Base-by-base conservation (phyloP, 1,284 basidiomycete genomes). In the Microbotryum violaceum region DNA sequence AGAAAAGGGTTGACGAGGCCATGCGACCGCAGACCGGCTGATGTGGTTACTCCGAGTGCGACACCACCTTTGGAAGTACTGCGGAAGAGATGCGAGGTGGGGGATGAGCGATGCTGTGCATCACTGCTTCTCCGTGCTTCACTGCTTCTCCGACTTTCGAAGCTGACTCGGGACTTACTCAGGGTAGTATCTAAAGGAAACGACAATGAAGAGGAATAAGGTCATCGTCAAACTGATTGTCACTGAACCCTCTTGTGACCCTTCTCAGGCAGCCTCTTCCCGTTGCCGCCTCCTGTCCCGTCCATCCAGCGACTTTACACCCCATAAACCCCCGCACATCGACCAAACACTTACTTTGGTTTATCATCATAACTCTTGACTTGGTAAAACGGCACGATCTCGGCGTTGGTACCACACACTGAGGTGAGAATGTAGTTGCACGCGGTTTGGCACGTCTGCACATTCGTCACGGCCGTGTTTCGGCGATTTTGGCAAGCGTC, bases 381-480 rank as follows among this genome's bases (percentile, higher is more conserved):
- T 25, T 63, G 53, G 18, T 66, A 66, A n/a, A 50, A 12, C 7
- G 64, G 64, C 2, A 66, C 12, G 2, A 57, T 53, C 49, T 66
- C 61, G n/a, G 57, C 48, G 6, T 33, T 49, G 7, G 64, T 66
- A 3, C 64, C 64, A 54, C 64, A 66, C 1, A 61, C 63, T 21
- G 61, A 60, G 16, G 58, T 54, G 29, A 65, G 44, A 8, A 65
- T 48, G 45, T 65, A 65, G 49, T 62, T 60, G 45, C 64, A 65
- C 21, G 61, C 61, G 2, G 46, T 45, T 12, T 50, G 57, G 33
- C 64, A 66, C 6, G 57, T 12, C 7, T 42, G 37, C 37, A 42
- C 37, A 18, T 42, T 42, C 14, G 37, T 42, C 37, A 42, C 37
- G 37, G 37, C 37, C 12, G 37, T 42, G 37, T 42, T 42, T 16